These are phyloP conservation scores for Beauveria varroae DNA, from an alignment of 2,329 filamentous ascomycete genomes.

Conservation along the genomic window DNA sequence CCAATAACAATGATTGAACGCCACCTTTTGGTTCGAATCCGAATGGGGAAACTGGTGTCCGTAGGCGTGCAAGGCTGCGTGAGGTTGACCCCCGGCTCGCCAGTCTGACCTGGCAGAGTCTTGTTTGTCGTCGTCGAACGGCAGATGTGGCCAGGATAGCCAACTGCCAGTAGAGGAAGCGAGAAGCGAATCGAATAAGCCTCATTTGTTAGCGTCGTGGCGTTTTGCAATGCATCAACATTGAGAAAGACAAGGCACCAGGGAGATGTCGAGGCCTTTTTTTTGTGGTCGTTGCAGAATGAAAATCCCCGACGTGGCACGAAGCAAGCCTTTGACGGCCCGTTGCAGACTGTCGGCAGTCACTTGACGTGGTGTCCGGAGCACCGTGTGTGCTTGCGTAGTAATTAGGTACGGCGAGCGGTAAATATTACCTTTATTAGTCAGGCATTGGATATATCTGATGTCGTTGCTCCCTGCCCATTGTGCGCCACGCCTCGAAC, in stretches of 20 bases:
- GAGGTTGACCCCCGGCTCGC: not conserved
- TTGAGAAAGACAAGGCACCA: no score
- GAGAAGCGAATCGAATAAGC: no score
- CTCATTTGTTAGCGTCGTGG: no score
- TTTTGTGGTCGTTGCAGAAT: not conserved
- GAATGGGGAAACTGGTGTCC: constrained; percentile 3
- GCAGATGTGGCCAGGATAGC: no score
- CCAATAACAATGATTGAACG: not conserved
- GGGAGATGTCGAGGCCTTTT: no score
- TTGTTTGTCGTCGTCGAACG: no score
- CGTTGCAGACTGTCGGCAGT: not conserved
- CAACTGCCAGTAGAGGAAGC: no score
- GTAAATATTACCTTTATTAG: no score
- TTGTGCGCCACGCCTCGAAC: not conserved
- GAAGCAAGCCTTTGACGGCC: not conserved
- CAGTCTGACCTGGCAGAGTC: not conserved
- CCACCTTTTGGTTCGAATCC: not conserved
- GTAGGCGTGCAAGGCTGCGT: constrained; percentile 8
- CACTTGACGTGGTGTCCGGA: constrained; percentile 1
- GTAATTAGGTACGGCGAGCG: not conserved
- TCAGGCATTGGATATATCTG: not conserved
- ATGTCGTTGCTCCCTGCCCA: not conserved
- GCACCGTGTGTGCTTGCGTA: not conserved
- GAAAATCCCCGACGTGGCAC: not conserved
- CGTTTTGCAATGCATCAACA: no score